Conservation (phyloP, 1,284 basidiomycete genomes). For the Ganoderma boninense region DNA sequence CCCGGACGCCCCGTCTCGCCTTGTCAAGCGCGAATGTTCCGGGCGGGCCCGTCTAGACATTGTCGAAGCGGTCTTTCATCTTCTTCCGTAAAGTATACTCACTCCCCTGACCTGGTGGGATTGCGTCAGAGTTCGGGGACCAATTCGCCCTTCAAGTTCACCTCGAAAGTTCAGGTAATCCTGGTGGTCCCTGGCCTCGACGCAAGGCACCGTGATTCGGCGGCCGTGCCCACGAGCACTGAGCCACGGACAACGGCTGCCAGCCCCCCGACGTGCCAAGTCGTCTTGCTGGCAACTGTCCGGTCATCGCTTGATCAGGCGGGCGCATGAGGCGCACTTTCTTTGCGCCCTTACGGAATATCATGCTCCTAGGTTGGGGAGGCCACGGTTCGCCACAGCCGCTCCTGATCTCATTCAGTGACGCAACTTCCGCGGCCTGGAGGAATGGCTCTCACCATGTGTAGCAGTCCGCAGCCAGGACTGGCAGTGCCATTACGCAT, state of each 20-base stretch:
- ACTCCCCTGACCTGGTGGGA: neutral
- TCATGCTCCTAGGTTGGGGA: neutral
- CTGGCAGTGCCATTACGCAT: neutral
- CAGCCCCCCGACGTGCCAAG: conserved; percentile 2
- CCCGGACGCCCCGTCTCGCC: neutral
- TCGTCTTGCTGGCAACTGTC: neutral
- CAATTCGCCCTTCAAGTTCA: neutral
- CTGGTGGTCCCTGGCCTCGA: conserved; percentile 1
- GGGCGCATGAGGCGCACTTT: neutral
- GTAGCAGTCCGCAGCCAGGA: neutral
- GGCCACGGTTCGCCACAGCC: neutral
- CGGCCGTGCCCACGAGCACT: neutral
- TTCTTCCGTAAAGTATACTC: neutral
- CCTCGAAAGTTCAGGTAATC: neutral
- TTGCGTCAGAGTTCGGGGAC: neutral
- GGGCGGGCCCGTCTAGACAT: conserved; percentile 3
- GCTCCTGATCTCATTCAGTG: conserved; percentile 2
- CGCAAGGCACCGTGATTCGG: conserved; percentile 2
- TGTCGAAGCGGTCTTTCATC: neutral
- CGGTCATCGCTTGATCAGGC: neutral
- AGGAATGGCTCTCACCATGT: neutral
- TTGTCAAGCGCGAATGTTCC: neutral
- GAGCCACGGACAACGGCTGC: neutral
- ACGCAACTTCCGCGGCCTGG: neutral
- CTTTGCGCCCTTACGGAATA: neutral